phyloP scores from a whole-genome alignment of 2,329 filamentous ascomycete genomes.

The Pseudocercospora pini-densiflorae region DNA sequence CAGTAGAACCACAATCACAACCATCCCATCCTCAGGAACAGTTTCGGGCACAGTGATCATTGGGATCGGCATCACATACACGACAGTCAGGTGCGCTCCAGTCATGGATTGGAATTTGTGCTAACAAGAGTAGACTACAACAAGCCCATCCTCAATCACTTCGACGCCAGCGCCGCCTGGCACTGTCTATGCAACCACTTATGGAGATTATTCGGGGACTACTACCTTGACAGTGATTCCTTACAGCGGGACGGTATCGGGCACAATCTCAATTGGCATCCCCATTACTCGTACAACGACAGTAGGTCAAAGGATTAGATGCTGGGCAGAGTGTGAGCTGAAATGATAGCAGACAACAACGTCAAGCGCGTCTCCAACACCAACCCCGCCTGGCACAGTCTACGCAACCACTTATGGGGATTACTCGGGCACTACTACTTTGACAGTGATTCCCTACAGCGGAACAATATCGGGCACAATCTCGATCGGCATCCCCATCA shows the following conservation, averaged over 20 bases:
- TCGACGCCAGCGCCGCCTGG: neutral
- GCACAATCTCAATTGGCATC: constrained; percentile 10
- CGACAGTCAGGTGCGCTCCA: neutral
- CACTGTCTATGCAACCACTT: constrained; percentile 8
- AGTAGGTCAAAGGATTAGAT: too few relatives aligned
- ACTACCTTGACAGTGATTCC: constrained; percentile 15
- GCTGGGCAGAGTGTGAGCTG: too few relatives aligned
- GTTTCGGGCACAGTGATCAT: constrained; percentile 2
- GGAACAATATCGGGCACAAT: constrained; percentile 11
- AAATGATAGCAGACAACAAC: neutral
- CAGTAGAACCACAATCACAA: neutral
- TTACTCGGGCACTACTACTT: constrained; percentile 5
- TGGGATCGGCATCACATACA: neutral
- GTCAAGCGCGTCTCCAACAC: neutral
- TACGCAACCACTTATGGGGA: constrained; percentile 5
- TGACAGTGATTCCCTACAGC: constrained; percentile 12
- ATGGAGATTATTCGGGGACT: constrained; percentile 11
- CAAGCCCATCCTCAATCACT: neutral
- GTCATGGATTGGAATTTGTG: neutral
- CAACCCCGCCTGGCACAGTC: neutral
- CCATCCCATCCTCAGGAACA: neutral
- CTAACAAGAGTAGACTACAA: neutral
- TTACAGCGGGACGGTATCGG: constrained; percentile 7
- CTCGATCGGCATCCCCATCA: constrained; percentile 1
- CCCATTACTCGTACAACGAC: neutral